These are phyloP conservation scores for Fomes fomentarius DNA, from an alignment of 1,284 basidiomycete genomes.

Conservation along the genomic window DNA sequence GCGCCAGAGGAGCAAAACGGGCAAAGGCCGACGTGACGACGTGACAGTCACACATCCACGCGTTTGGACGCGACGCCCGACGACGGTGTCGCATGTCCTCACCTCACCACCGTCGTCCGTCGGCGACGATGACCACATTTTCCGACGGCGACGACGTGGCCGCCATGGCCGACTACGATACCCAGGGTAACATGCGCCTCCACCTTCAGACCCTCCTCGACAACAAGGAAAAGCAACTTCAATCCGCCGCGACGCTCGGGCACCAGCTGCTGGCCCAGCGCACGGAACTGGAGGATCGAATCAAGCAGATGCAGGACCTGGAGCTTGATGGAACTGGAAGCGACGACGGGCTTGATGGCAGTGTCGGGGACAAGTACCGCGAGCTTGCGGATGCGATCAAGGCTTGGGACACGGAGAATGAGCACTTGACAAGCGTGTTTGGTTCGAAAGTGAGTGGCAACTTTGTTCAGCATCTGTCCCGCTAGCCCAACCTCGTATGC, in stretches of 20 bases:
- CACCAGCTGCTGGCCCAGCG: conserved; percentile 91
- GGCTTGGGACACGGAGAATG: conserved; percentile 85
- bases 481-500: conserved; percentile 7
- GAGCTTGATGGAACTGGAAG: conserved; percentile 59
- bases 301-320: conserved; percentile 76
- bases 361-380: conserved; percentile 67
- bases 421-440: conserved; percentile 74
- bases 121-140: conserved; percentile 39
- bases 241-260: conserved; percentile 87
- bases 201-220: conserved; percentile 84
- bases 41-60: neutral
- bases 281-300: conserved; percentile 87
- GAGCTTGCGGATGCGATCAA: conserved; percentile 81
- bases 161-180: conserved; percentile 40
- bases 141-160: conserved; percentile 39
- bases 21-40: neutral
- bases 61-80: conserved; percentile 1
- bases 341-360: conserved; percentile 46
- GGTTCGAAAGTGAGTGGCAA: conserved; percentile 60
- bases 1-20: neutral
- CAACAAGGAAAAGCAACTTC: conserved; percentile 87
- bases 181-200: conserved; percentile 68
- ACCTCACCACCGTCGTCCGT: conserved; percentile 26
- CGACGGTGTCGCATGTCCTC: conserved; percentile 7
- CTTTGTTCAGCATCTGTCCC: conserved; percentile 23